Evolutionary conservation across 805 yeast genomes (phyloP).

Genomic region (Pichia sporocuriosa): DNA sequence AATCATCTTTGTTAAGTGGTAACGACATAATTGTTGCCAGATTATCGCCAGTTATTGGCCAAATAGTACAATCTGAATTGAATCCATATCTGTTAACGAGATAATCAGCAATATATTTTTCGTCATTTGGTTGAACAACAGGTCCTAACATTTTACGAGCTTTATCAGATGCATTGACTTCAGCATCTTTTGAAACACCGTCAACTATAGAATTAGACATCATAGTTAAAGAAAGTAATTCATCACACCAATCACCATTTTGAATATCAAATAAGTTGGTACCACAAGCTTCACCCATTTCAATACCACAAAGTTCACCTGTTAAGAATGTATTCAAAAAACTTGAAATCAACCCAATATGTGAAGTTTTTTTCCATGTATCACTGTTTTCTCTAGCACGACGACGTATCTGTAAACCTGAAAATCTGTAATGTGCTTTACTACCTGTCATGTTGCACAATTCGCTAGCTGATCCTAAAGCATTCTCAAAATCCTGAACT

Average conservation of each 20-base stretch:
- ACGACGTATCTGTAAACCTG: constrained; percentile 87
- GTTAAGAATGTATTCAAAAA: constrained; percentile 67
- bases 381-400: constrained; percentile 46
- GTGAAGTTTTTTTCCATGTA: constrained; percentile 46
- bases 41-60: constrained; percentile 86
- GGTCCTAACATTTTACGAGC: constrained; percentile 48
- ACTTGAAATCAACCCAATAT: constrained; percentile 71
- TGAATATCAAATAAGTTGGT: constrained; percentile 79
- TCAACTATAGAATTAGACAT: constrained; percentile 43
- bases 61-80: constrained; percentile 46
- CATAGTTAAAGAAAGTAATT: constrained; percentile 48
- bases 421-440: constrained; percentile 80
- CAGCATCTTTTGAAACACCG: constrained; percentile 24
- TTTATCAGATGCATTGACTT: constrained; percentile 31
- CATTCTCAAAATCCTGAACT: constrained; percentile 50
- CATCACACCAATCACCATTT: constrained; percentile 48
- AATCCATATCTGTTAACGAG: constrained; percentile 64
- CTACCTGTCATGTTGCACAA: constrained; percentile 75
- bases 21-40: constrained; percentile 80
- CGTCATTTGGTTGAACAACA: constrained; percentile 40
- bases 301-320: constrained; percentile 59
- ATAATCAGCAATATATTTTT: constrained; percentile 52
- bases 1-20: constrained; percentile 70
- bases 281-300: constrained; percentile 87
- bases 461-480: constrained; percentile 51